A percentile compares a stretch with the other conserved stretches of the same genome.
These are phyloP conservation scores for Tympanopsis confertula DNA, from an alignment of 2,329 filamentous ascomycete species.

Conservation along the genomic window DNA sequence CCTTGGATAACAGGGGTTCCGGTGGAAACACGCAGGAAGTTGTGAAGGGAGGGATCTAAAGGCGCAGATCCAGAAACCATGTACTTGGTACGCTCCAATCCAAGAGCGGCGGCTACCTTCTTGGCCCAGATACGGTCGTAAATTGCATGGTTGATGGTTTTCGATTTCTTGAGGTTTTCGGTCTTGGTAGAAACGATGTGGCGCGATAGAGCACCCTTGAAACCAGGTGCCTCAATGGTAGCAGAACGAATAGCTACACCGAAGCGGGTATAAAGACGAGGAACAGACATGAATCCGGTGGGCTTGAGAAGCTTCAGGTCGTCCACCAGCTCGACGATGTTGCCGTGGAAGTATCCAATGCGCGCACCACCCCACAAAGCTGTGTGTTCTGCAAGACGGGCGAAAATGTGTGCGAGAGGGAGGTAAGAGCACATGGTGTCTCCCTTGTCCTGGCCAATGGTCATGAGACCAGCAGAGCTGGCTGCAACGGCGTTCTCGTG, in stretches of 20 bases:
- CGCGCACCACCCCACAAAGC: constrained; percentile 60
- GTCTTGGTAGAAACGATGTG: constrained; percentile 72
- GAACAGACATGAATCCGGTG: constrained; percentile 76
- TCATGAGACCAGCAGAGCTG: constrained; percentile 46
- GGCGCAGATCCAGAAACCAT: constrained; percentile 87
- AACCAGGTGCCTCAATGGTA: constrained; percentile 67
- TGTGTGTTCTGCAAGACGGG: constrained; percentile 70
- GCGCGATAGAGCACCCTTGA: constrained; percentile 71
- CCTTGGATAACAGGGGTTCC: constrained; percentile 73
- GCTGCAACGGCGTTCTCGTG: constrained; percentile 73
- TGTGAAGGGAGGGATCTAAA: constrained; percentile 75
- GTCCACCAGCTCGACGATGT: constrained; percentile 75
- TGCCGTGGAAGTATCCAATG: constrained; percentile 89
- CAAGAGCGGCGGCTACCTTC: constrained; percentile 75
- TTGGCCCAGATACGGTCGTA: constrained; percentile 84
- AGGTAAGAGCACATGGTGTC: constrained; percentile 77
- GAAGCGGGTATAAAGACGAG: constrained; percentile 84
- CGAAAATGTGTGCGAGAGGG: constrained; percentile 87
- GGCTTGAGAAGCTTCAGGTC: constrained; percentile 82
- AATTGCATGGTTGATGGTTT: constrained; percentile 67
- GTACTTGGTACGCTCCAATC: constrained; percentile 58
- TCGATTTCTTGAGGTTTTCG: constrained; percentile 64
- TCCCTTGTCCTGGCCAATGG: constrained; percentile 29
- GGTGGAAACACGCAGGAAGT: constrained; percentile 78
- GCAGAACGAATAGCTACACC: constrained; percentile 69